Percentiles rank a stretch among this genome's conserved stretches.
Evolutionary conservation across 371 early-diverging fungal genomes (phyloP).

Genomic region (Mucor velutinosus): DNA sequence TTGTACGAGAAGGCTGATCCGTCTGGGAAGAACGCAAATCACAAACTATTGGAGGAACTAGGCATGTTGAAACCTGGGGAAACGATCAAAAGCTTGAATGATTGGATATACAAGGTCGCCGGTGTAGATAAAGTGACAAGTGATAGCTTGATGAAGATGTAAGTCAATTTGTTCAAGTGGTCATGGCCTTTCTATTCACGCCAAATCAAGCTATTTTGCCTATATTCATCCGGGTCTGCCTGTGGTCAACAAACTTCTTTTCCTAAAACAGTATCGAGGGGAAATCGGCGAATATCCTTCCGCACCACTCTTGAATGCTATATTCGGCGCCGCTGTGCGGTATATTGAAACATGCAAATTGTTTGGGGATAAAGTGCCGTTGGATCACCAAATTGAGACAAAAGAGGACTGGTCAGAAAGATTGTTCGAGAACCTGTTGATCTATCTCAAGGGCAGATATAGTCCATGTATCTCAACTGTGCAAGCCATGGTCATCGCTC

Average conservation of each 20-base stretch:
- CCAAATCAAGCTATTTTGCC: slow-evolving; percentile 41
- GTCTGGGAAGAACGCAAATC: slow-evolving; percentile 10
- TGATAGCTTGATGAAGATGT: slow-evolving; percentile 51
- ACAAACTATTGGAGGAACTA: slow-evolving; percentile 22
- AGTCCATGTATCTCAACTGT: slow-evolving; percentile 42
- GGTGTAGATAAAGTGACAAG: slow-evolving; percentile 46
- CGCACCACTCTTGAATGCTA: slow-evolving; percentile 43
- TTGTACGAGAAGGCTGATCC: slow-evolving; percentile 29
- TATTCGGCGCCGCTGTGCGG: slow-evolving; percentile 51
- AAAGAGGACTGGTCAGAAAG: slow-evolving; percentile 44
- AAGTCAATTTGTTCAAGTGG: background rate
- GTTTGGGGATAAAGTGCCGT: slow-evolving; percentile 36
- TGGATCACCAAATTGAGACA: slow-evolving; percentile 10
- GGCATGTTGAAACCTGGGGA: slow-evolving; percentile 43
- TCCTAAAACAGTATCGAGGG: slow-evolving; percentile 50
- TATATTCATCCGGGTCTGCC: slow-evolving; percentile 56
- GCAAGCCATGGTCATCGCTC: slow-evolving; percentile 45
- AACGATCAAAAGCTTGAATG: slow-evolving; percentile 39
- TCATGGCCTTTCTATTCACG: background rate
- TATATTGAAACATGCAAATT: slow-evolving; percentile 43
- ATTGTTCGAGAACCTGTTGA: slow-evolving; percentile 42
- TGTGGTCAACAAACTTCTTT: slow-evolving; percentile 47
- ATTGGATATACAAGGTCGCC: slow-evolving; percentile 44
- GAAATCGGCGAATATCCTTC: slow-evolving; percentile 43
- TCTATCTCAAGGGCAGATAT: slow-evolving; percentile 33